Percentiles rank a stretch among this genome's conserved stretches.
These are phyloP conservation scores for Termitomyces eurrhizus DNA, from an alignment of 768 basidiomycete genomes.

Conservation along the genomic window DNA sequence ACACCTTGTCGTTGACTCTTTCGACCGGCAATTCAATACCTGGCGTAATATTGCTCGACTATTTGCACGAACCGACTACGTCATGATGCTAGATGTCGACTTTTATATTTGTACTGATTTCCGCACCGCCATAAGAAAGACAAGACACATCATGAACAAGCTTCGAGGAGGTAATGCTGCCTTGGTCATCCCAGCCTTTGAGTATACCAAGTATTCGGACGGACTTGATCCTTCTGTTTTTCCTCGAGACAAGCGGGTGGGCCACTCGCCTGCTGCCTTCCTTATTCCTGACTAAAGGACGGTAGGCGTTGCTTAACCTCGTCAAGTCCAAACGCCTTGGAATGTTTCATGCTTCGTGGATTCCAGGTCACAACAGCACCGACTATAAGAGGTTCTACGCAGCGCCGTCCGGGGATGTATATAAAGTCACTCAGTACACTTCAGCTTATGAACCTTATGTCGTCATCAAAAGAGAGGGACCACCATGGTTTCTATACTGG, in stretches of 20 bases:
- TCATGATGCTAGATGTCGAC: slow-evolving; percentile 92
- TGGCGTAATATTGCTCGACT: slow-evolving; percentile 87
- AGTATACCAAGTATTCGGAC: slow-evolving; percentile 63
- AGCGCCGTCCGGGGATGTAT: slow-evolving; percentile 61
- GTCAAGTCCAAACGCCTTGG: slow-evolving; percentile 51
- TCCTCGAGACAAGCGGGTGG: slow-evolving; percentile 66
- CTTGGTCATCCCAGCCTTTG: slow-evolving; percentile 84
- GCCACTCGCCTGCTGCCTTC: slow-evolving; percentile 12
- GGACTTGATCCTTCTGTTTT: slow-evolving; percentile 57
- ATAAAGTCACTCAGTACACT: slow-evolving; percentile 74
- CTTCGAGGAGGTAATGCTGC: slow-evolving; percentile 61
- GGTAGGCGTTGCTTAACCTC: slow-evolving; percentile 54
- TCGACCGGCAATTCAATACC: slow-evolving; percentile 83
- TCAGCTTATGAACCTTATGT: slow-evolving; percentile 88
- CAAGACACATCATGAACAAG: slow-evolving; percentile 35
- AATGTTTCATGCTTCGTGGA: slow-evolving; percentile 80
- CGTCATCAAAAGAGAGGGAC: slow-evolving; percentile 71
- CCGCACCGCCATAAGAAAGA: slow-evolving; percentile 48
- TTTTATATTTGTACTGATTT: slow-evolving; percentile 85
- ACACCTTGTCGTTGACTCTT: slow-evolving; percentile 79
- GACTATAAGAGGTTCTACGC: slow-evolving; percentile 70
- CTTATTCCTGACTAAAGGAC: background rate
- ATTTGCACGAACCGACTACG: slow-evolving; percentile 77
- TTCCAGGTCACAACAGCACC: slow-evolving; percentile 75
- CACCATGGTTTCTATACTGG: slow-evolving; percentile 56